phyloP scores from a whole-genome alignment of 2,329 filamentous ascomycete genomes.

The Xylaria sp. region DNA sequence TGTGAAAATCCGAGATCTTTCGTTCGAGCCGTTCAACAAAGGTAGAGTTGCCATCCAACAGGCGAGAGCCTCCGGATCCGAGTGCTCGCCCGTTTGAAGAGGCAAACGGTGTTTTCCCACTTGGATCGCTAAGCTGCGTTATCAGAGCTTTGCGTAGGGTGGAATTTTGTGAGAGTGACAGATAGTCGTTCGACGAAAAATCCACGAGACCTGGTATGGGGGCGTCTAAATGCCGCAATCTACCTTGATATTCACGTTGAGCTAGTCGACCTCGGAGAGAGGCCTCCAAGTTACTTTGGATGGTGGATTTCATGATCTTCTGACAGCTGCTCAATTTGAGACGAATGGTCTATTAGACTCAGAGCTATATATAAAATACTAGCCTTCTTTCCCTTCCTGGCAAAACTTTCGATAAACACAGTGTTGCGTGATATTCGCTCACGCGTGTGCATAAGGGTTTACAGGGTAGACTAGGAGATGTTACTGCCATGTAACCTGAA shows the following conservation, averaged over 20 bases:
- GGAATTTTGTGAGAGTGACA: slow-evolving; percentile 71
- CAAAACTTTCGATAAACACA: not conserved
- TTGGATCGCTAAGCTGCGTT: slow-evolving; percentile 9
- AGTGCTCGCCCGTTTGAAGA: slow-evolving; percentile 30
- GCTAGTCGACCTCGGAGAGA: slow-evolving; percentile 39
- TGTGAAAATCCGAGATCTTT: slow-evolving; percentile 60
- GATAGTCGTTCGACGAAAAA: slow-evolving; percentile 82
- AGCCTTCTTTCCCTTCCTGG: not conserved
- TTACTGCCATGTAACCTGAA: not conserved
- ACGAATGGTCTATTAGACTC: not conserved
- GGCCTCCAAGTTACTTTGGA: slow-evolving; percentile 35
- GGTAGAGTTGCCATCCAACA: slow-evolving; percentile 62
- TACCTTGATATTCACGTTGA: slow-evolving; percentile 46
- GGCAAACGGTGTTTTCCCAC: slow-evolving; percentile 8
- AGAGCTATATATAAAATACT: not conserved
- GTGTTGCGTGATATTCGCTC: slow-evolving; percentile 2
- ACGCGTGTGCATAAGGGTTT: not conserved
- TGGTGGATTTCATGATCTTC: slow-evolving; percentile 8
- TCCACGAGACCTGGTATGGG: slow-evolving; percentile 76
- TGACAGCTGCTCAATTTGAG: not conserved
- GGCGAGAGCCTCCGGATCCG: slow-evolving; percentile 64
- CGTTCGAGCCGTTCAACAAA: slow-evolving; percentile 58
- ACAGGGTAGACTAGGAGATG: not conserved
- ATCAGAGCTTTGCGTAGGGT: slow-evolving; percentile 55
- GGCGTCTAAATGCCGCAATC: slow-evolving; percentile 60